Conservation (phyloP, 495 filamentous ascomycete genomes). For the Emericellopsis terricola region DNA sequence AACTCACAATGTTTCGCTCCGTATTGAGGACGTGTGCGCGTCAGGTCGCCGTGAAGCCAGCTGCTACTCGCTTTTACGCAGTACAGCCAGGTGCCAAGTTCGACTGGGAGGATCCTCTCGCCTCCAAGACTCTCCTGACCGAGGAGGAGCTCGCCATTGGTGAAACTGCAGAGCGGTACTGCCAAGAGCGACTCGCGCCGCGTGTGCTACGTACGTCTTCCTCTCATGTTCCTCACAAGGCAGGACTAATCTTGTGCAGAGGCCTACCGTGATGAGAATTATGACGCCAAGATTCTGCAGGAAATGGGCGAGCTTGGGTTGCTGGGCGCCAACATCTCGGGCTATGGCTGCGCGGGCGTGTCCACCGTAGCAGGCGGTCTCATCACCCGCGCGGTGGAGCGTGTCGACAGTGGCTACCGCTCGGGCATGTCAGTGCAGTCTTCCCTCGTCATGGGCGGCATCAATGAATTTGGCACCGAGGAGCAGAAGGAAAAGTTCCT, state of each 20-base stretch:
- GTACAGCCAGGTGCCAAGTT: conserved; percentile 25
- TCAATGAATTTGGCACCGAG: conserved; percentile 75
- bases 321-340: conserved; percentile 76
- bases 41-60: no score
- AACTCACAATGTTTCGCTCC: not conserved
- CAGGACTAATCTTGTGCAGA: conserved; percentile 30
- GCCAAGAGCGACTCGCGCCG: conserved; percentile 73
- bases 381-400: conserved; percentile 90
- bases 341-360: conserved; percentile 88
- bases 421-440: conserved; percentile 94
- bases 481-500: conserved; percentile 86
- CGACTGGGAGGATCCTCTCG: conserved; percentile 85
- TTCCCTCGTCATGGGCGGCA: conserved; percentile 91
- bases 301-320: conserved; percentile 96
- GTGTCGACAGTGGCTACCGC: conserved; percentile 88
- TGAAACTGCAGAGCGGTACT: conserved; percentile 80
- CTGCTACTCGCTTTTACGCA: not conserved
- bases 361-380: conserved; percentile 81
- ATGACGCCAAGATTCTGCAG: conserved; percentile 69
- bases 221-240: not conserved
- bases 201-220: conserved; percentile 60
- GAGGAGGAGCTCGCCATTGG: conserved; percentile 81
- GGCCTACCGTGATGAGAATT: conserved; percentile 87
- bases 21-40: not conserved
- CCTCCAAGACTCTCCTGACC: conserved; percentile 52